Base-by-base conservation (phyloP, 2,329 filamentous ascomycete genomes). In the Sclerotinia borealis region DNA sequence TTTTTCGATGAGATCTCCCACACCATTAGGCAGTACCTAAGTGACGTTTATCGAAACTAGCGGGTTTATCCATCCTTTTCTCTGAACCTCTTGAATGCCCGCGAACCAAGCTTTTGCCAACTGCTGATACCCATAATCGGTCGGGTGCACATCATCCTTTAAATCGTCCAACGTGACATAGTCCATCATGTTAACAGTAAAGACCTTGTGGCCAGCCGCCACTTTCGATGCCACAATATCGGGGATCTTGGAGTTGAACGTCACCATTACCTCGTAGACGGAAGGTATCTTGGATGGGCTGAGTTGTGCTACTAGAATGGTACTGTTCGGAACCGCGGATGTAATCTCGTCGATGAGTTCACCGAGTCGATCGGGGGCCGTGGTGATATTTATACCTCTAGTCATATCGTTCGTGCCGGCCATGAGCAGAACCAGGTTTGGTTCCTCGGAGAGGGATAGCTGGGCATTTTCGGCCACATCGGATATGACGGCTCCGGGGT, bases 261-360 rank as follows among this genome's bases (percentile, higher is more conserved):
- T 59, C 17, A 64, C 31, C 4, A 64, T 47, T 5, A 36, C 22
- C 2, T 39, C 22, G 17, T 66, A 25, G 11, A 49, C 39, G 6
- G 45, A 50, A 50, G 2, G 31, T 36, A 3, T 66, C 55, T 8
- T 45, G 15, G 59, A 48, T 3, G 66, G 65, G 25, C 76, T 74
- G 19, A 78, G 72, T 61, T 75, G 70, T 8, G 76, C 76, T 39
- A 79, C 75, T 10, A 78, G 63, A 3, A 78, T 66, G 7, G 71
- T 72, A 6, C 75, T 70, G 55, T 75, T 72, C 0, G 75, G 73
- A 52, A 70, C 73, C 11, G 55, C 59, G 5, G 63, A 54, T 10
- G 75, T 56, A 4, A 78, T 66, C 17, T 71, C 64, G 63, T 77
- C 75, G 15, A 78, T 68, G 25, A 77, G 61, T 4, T 29, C 60